phyloP scores from a whole-genome alignment of 2,329 filamentous ascomycete species.

The Gaeumannomyces tritici region DNA sequence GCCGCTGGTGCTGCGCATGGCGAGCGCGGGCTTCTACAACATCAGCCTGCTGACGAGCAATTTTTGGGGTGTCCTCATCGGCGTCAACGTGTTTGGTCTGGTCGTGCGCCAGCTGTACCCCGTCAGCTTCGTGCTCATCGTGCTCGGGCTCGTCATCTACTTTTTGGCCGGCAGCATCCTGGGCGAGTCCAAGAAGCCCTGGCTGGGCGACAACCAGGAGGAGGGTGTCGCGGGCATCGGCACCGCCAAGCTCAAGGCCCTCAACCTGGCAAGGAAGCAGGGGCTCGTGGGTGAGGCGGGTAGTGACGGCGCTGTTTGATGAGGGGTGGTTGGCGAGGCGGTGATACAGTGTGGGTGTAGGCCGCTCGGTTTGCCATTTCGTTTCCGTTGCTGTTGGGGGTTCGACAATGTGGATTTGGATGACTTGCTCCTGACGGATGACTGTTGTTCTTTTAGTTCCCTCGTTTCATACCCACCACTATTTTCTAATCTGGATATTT shows the following conservation, averaged over 20 bases:
- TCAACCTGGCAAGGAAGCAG: conserved; percentile 42
- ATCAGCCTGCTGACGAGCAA: conserved; percentile 89
- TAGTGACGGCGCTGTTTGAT: neutral
- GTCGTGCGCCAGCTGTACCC: conserved; percentile 85
- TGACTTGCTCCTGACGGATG: neutral
- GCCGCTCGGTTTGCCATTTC: too few species aligned
- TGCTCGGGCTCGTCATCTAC: conserved; percentile 77
- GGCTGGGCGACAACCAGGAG: conserved; percentile 83
- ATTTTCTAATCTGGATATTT: neutral
- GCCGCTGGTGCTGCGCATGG: conserved; percentile 81
- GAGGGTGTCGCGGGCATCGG: conserved; percentile 69
- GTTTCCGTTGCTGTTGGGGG: too few species aligned
- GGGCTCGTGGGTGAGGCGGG: conserved; percentile 13
- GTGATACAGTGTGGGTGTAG: neutral
- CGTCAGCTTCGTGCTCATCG: conserved; percentile 87
- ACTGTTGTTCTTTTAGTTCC: neutral
- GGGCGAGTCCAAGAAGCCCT: conserved; percentile 88
- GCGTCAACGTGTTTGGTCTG: conserved; percentile 74
- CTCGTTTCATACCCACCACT: neutral
- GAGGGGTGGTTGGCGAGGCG: too few species aligned
- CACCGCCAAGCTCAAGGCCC: conserved; percentile 71
- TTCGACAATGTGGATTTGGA: neutral
- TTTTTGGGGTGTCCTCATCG: conserved; percentile 95
- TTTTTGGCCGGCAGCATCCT: conserved; percentile 75
- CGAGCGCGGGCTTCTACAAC: conserved; percentile 90